These are phyloP conservation scores for Daldinia eschscholtzii DNA, from an alignment of 2,329 filamentous ascomycete species.

Conservation along the genomic window DNA sequence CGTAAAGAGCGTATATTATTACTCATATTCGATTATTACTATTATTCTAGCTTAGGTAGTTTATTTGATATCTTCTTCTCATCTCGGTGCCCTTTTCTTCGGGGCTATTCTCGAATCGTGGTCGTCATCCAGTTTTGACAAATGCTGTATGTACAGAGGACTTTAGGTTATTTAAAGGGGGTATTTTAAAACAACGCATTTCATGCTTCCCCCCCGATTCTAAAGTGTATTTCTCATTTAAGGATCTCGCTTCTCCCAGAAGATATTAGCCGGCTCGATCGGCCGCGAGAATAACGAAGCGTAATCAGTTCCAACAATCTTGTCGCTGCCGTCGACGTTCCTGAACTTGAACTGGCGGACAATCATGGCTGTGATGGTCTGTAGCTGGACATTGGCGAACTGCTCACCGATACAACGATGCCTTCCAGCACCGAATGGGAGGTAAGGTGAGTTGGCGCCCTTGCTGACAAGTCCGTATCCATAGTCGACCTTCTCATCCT, in stretches of 20 bases:
- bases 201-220: constrained; percentile 8
- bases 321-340: constrained; percentile 78
- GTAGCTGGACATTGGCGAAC: constrained; percentile 92
- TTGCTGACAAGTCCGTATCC: constrained; percentile 94
- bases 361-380: constrained; percentile 83
- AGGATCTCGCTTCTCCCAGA: constrained; percentile 77
- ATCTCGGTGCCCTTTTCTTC: constrained; percentile 26
- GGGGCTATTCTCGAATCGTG: constrained; percentile 26
- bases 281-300: constrained; percentile 80
- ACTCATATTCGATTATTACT: constrained; percentile 28
- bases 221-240: constrained; percentile 13
- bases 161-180: constrained; percentile 23
- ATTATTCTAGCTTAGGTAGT: constrained; percentile 40
- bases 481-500: constrained; percentile 86
- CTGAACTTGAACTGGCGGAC: constrained; percentile 84
- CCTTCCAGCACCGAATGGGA: constrained; percentile 92
- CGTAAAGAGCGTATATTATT: background rate
- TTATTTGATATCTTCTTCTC: constrained; percentile 17
- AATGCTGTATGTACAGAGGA: constrained; percentile 40
- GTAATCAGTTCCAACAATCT: constrained; percentile 77
- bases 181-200: constrained; percentile 18
- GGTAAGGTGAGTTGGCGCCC: constrained; percentile 88
- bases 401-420: constrained; percentile 97
- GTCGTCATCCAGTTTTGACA: constrained; percentile 32
- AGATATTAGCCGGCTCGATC: constrained; percentile 76